Evolutionary conservation across 371 early-diverging fungal species (phyloP).

Genomic region (Parasitella parasitica): DNA sequence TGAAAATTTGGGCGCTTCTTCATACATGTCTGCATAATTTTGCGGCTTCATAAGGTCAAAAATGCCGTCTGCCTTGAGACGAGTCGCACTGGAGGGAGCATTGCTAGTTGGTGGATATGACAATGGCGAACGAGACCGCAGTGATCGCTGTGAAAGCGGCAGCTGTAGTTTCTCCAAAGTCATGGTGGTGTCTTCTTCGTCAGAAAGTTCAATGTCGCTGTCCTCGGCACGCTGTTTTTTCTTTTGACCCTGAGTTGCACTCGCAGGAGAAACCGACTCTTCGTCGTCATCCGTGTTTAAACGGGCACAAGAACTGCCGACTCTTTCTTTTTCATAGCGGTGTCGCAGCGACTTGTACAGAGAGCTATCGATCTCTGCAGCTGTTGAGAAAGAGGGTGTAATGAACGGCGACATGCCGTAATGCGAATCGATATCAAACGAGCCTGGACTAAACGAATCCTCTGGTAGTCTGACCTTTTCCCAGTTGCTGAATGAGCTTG

Average conservation of each 20-base stretch:
- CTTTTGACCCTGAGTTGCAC: neutral
- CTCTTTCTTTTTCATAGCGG: slow-evolving; percentile 36
- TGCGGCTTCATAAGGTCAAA: slow-evolving; percentile 3
- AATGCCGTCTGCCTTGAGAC: neutral
- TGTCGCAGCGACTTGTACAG: slow-evolving; percentile 35
- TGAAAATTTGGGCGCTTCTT: neutral
- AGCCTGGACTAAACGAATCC: slow-evolving; percentile 32
- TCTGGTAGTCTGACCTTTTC: slow-evolving; percentile 14
- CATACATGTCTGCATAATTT: neutral
- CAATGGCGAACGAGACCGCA: slow-evolving; percentile 21
- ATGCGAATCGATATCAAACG: slow-evolving; percentile 37
- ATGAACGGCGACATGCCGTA: slow-evolving; percentile 50
- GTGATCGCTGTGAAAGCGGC: slow-evolving; percentile 5
- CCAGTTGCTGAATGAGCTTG: slow-evolving; percentile 35
- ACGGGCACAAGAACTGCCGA: neutral
- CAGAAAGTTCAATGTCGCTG: slow-evolving; percentile 49
- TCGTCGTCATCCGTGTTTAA: slow-evolving; percentile 24
- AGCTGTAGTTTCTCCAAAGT: neutral
- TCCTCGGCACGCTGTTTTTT: slow-evolving; percentile 23
- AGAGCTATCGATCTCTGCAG: slow-evolving; percentile 10
- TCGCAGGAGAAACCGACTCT: neutral
- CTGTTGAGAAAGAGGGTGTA: slow-evolving; percentile 38
- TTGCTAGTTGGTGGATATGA: slow-evolving; percentile 10
- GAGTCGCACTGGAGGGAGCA: neutral
- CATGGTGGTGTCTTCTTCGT: slow-evolving; percentile 27